These are phyloP conservation scores for Cyberlindnera veronae DNA, from an alignment of 805 yeast species.

Conservation along the genomic window DNA sequence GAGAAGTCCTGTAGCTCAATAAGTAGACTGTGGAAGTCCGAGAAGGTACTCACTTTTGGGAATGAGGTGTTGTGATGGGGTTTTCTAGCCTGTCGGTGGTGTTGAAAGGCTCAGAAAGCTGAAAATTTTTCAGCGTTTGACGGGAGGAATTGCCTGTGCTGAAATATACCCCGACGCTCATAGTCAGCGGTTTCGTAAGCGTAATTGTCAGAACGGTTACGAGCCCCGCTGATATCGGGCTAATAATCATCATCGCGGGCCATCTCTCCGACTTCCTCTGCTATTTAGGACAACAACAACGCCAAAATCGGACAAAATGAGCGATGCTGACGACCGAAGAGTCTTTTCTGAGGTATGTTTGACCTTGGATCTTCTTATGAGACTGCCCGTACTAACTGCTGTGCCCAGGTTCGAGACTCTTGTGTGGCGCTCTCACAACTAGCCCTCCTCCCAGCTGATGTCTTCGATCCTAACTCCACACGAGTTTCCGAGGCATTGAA, in stretches of 20 bases:
- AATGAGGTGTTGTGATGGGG: not conserved
- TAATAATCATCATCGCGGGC: not conserved
- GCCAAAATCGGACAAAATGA: too few species aligned
- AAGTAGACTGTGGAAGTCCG: constrained; percentile 6
- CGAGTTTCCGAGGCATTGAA: constrained; percentile 32
- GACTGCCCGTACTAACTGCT: too few species aligned
- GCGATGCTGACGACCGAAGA: constrained; percentile 12
- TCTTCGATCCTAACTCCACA: constrained; percentile 31
- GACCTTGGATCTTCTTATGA: too few species aligned
- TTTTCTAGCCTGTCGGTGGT: not conserved
- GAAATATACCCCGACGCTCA: not conserved
- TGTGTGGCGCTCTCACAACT: constrained; percentile 44
- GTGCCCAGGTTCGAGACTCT: too few species aligned
- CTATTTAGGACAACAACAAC: not conserved
- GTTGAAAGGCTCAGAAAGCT: not conserved
- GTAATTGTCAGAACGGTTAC: constrained; percentile 3
- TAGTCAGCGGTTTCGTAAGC: too few species aligned
- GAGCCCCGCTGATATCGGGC: not conserved
- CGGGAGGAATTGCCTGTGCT: not conserved
- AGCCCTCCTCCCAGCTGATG: constrained; percentile 38
- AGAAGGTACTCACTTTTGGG: constrained; percentile 7
- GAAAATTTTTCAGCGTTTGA: constrained; percentile 11
- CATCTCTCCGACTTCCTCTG: not conserved
- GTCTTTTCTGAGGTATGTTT: constrained; percentile 19
- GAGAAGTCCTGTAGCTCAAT: constrained; percentile 21